Base-by-base conservation (phyloP, 345 rosid genomes). In the Citrus inodora region DNA sequence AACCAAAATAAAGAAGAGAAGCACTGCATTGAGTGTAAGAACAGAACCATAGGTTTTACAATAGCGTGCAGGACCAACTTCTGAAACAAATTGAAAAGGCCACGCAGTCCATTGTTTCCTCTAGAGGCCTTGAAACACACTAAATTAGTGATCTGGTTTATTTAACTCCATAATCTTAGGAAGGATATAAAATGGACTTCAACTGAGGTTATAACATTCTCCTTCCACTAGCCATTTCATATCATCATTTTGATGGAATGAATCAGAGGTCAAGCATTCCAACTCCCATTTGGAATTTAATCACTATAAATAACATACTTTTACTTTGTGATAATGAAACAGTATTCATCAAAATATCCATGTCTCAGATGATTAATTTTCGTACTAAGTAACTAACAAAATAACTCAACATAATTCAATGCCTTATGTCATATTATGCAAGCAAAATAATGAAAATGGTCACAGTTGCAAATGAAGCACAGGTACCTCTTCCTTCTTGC, bases 401-500 rank as follows among this genome's bases (percentile, higher is more conserved):
- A 68, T 68, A 67, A 42, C 56, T 68, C 55, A 40, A 38, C 22
- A 63, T 16, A 0, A 28, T 63, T 8, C 67, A 63, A 30, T 13
- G 37, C 38, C 67, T 28, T 22, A 61, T 40, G 46, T 63, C 28
- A 10, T 22, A 32, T 59, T 59, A 30, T 42, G 11, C 58, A 71
- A 60, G 30, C 48, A 40, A 33, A 70, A 7, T 22, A 75, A n/a
- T 56, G 7, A n/a, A 19, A 27, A 21, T 55, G n/a, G 4, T 27
- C 6, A 19, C 28, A n/a, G 2, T 71, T 25, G 17, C 42, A 63
- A 68, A 17, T 66, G 27, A 3, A 13, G 38, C 13, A 37, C 24
- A 59, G 25, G 58, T 85, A 88, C 95, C 95, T 91, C 90, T 69
- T 85, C 89, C 55, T 83, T 80, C 82, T 85, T 81, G 77, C 78